Percentiles rank a stretch among this genome's conserved stretches.
Conservation (phyloP, 192 early-diverging fungal genomes). For the Backusella westeae region DNA sequence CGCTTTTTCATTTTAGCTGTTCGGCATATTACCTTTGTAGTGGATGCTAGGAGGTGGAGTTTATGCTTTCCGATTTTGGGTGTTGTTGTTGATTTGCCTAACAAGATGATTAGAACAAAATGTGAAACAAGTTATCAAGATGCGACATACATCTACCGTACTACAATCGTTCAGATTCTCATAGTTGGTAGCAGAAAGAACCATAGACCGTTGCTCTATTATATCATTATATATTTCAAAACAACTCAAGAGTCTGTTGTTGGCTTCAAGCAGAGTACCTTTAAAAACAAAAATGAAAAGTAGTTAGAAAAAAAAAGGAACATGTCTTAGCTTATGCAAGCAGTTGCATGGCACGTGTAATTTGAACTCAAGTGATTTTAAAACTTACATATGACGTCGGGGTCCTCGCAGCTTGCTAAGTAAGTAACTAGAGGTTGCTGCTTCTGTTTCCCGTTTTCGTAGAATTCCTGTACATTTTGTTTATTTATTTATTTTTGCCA, state of each 20-base stretch:
- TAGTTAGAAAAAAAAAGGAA: constrained; percentile 2
- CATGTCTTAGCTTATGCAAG: not conserved
- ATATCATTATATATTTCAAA: constrained; percentile 59
- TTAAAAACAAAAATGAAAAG: constrained; percentile 5
- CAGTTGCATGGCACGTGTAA: not conserved
- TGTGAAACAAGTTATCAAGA: not conserved
- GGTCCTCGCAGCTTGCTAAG: constrained; percentile 29
- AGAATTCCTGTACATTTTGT: constrained; percentile 45
- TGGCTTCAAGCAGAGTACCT: constrained; percentile 49
- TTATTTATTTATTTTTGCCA: not conserved
- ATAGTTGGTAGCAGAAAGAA: constrained; percentile 41
- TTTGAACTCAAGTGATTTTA: not conserved
- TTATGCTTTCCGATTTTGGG: constrained; percentile 1
- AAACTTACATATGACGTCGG: constrained; percentile 42
- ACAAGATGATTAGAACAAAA: not conserved
- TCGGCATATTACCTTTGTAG: not conserved
- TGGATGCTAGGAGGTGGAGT: not conserved
- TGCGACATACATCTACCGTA: not conserved
- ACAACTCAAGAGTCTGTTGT: constrained; percentile 46
- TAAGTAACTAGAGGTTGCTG: constrained; percentile 42
- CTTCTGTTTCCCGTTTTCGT: constrained; percentile 44
- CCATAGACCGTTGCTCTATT: constrained; percentile 47
- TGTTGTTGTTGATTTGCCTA: constrained; percentile 4
- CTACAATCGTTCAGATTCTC: constrained; percentile 18
- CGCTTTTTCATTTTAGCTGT: not conserved